These are phyloP conservation scores for Auricularia sp. DNA, from an alignment of 768 basidiomycete species.

Conservation along the genomic window DNA sequence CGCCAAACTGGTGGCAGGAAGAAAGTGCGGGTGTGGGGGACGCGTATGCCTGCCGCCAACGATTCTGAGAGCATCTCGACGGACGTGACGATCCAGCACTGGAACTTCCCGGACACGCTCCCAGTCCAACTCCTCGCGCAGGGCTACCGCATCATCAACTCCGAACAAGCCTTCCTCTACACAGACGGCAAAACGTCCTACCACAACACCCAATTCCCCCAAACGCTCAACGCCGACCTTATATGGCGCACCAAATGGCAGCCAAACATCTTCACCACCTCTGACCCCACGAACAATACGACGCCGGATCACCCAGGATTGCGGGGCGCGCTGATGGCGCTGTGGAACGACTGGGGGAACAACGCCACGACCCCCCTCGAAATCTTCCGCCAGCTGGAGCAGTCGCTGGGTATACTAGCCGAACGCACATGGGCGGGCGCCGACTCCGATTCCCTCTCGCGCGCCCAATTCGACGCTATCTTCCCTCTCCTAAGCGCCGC, in stretches of 20 bases:
- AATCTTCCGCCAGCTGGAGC: constrained; percentile 34
- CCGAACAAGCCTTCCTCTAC: constrained; percentile 27
- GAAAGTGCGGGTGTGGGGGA: constrained; percentile 34
- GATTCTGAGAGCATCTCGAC: constrained; percentile 23
- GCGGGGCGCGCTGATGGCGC: constrained; percentile 27
- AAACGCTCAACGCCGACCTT: constrained; percentile 21
- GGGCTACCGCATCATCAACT: constrained; percentile 31
- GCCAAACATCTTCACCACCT: constrained; percentile 25
- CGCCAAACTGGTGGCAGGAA: constrained; percentile 20
- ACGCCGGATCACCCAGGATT: constrained; percentile 18
- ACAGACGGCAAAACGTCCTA: constrained; percentile 27
- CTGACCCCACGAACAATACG: constrained; percentile 26
- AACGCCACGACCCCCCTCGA: constrained; percentile 36
- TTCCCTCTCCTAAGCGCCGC: constrained; percentile 30
- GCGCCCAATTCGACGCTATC: constrained; percentile 25
- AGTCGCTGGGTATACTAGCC: constrained; percentile 30
- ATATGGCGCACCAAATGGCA: constrained; percentile 24
- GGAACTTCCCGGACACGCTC: constrained; percentile 28
- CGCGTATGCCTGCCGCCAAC: constrained; percentile 29
- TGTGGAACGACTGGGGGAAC: constrained; percentile 39
- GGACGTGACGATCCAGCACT: constrained; percentile 37
- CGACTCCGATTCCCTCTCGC: constrained; percentile 24
- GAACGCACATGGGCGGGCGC: constrained; percentile 36
- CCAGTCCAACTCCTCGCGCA: constrained; percentile 24
- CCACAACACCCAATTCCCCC: constrained; percentile 22